Evolutionary conservation across 345 rosid genomes (phyloP).

Genomic region (Psidium friedrichsthalianum): DNA sequence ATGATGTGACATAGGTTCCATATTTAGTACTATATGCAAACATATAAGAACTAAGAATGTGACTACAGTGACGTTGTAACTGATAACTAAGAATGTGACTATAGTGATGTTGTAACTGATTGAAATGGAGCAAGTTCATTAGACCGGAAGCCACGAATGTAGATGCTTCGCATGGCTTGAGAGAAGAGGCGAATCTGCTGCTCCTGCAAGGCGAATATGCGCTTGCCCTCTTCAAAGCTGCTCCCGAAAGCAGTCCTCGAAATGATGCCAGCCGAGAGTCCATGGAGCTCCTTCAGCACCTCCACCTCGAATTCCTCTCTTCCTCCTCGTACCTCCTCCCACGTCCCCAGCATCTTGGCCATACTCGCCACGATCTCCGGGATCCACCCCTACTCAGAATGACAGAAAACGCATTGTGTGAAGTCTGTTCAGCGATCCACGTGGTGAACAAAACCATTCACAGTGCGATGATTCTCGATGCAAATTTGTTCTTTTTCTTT

Average conservation of each 20-base stretch:
- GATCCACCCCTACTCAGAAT: conserved; percentile 37
- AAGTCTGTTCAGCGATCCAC: background rate
- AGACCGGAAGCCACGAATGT: conserved; percentile 80
- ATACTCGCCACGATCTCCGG: conserved; percentile 54
- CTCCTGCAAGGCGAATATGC: conserved; percentile 58
- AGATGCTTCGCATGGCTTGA: conserved; percentile 42
- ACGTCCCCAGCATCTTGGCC: conserved; percentile 33
- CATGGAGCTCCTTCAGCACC: conserved; percentile 43
- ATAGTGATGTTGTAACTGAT: background rate
- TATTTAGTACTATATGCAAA: background rate
- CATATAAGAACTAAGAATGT: background rate
- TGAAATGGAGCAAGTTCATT: background rate
- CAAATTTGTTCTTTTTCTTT: background rate
- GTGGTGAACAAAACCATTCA: rapidly evolving
- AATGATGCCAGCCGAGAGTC: conserved; percentile 55
- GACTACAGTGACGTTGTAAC: background rate
- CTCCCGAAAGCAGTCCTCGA: conserved; percentile 87
- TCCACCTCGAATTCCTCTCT: conserved; percentile 60
- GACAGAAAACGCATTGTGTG: background rate
- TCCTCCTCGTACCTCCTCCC: conserved; percentile 54
- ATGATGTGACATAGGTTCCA: background rate
- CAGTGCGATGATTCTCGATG: background rate
- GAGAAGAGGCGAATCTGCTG: conserved; percentile 48
- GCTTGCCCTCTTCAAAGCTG: conserved; percentile 64
- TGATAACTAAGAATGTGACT: background rate